These are phyloP conservation scores for Trichoderma koningii DNA, from an alignment of 2,329 filamentous ascomycete species.

Conservation along the genomic window DNA sequence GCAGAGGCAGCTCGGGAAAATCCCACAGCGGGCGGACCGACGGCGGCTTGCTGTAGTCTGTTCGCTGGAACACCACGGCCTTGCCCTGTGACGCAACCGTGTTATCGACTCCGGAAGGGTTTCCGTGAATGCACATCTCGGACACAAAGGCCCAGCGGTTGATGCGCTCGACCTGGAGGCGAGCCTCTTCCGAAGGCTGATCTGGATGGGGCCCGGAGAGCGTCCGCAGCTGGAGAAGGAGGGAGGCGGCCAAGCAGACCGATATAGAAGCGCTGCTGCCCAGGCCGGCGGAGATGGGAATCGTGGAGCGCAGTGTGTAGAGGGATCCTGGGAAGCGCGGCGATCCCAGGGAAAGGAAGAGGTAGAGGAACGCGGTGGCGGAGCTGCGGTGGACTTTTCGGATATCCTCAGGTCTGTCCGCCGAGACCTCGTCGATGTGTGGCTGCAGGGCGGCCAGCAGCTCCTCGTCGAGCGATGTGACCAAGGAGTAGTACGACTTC, in stretches of 20 bases:
- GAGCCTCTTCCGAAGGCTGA: conserved; percentile 84
- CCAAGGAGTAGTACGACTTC: conserved; percentile 90
- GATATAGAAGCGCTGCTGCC: conserved; percentile 94
- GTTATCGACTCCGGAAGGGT: conserved; percentile 95
- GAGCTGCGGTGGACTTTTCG: conserved; percentile 84
- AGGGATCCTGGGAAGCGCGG: conserved; percentile 77
- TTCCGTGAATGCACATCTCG: conserved; percentile 96
- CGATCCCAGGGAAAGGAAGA: conserved; percentile 84
- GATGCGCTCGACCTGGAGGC: conserved; percentile 88
- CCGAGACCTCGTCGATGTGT: conserved; percentile 71
- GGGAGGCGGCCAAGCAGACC: conserved; percentile 81
- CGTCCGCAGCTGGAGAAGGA: conserved; percentile 85
- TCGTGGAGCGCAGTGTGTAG: conserved; percentile 89
- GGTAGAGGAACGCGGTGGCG: conserved; percentile 84
- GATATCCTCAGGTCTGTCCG: conserved; percentile 63
- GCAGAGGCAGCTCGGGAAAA: conserved; percentile 87
- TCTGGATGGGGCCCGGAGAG: conserved; percentile 89
- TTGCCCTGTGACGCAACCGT: conserved; percentile 93
- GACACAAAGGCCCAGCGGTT: conserved; percentile 97
- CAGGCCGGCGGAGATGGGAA: conserved; percentile 87
- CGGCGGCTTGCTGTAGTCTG: conserved; percentile 76
- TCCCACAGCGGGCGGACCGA: conserved; percentile 74
- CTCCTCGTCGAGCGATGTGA: conserved; percentile 80
- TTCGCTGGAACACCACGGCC: conserved; percentile 85
- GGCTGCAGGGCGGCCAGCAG: conserved; percentile 80